These are phyloP conservation scores for Metschnikowia cerradonensis DNA, from an alignment of 805 yeast genomes.

Conservation along the genomic window DNA sequence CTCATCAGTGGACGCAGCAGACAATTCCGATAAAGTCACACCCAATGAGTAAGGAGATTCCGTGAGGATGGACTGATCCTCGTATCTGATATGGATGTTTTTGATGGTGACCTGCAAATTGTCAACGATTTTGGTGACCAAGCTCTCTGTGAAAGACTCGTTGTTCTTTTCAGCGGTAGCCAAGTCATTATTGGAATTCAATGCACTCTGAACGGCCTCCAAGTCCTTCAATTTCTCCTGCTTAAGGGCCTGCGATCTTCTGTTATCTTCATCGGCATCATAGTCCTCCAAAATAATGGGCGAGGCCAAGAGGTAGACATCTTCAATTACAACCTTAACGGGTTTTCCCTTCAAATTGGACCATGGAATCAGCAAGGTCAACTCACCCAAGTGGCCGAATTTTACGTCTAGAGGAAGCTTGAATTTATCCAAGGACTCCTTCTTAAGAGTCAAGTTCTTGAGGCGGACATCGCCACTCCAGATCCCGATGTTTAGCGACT, in stretches of 20 bases:
- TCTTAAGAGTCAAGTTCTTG: slow-evolving; percentile 69
- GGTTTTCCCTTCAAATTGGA: slow-evolving; percentile 90
- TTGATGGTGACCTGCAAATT: slow-evolving; percentile 87
- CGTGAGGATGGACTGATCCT: slow-evolving; percentile 70
- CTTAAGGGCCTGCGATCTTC: slow-evolving; percentile 59
- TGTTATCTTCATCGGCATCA: slow-evolving; percentile 54
- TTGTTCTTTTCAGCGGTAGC: slow-evolving; percentile 38
- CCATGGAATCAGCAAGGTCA: slow-evolving; percentile 95
- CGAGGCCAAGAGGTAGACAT: slow-evolving; percentile 76
- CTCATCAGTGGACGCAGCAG: slow-evolving; percentile 86
- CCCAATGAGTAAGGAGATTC: slow-evolving; percentile 80
- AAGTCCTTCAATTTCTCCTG: slow-evolving; percentile 62
- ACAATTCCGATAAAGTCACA: slow-evolving; percentile 73
- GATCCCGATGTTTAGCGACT: slow-evolving; percentile 90
- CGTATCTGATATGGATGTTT: slow-evolving; percentile 89
- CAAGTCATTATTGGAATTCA: slow-evolving; percentile 30
- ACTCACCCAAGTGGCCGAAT: slow-evolving; percentile 85
- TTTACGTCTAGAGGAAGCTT: slow-evolving; percentile 82
- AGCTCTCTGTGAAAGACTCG: slow-evolving; percentile 81
- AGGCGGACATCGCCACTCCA: slow-evolving; percentile 97
- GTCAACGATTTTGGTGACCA: slow-evolving; percentile 86
- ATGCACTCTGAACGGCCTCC: slow-evolving; percentile 55
- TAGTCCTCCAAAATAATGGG: slow-evolving; percentile 61
- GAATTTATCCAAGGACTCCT: slow-evolving; percentile 84
- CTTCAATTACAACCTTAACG: slow-evolving; percentile 80